Base-by-base conservation (phyloP, 2,329 filamentous ascomycete species). In the Ceratocystis eucalypticola region DNA sequence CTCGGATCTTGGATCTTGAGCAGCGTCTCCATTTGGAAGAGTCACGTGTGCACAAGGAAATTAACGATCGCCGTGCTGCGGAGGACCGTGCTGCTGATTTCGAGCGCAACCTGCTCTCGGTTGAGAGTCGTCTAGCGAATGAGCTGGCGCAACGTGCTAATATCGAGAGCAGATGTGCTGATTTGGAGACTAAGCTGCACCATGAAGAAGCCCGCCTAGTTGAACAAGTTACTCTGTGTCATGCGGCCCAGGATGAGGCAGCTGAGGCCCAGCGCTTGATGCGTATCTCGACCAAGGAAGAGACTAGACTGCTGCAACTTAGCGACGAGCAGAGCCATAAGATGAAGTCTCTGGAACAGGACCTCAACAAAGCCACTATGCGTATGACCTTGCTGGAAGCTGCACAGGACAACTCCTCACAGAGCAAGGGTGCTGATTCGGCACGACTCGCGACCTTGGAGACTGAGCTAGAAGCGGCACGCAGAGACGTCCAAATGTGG, bases 261-360 rank as follows among this genome's bases (percentile, higher is more conserved):
- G 82, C 86, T 4, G 88, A 92, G 72, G 80, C 86, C n/a, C 86
- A 91, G 74, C 81, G 85, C 65, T 80, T 87, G 25, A 79, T 91
- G 30, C 82, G 84, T 67, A 81, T 85, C 69, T 83, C 87, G 4
- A 83, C 87, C n/a, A 86, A 90, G 72, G 87, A 91, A 72, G 86
- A 88, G 69, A 82, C 82, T 69, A 82, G 86, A 65, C 81, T 92
- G 4, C 80, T 85, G 30, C 82, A 86, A 67, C 80, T 83, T 48
- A 76, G 88, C 61, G 86, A 89, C 53, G 86, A 91, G 71, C 86
- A 83, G 70, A 84, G 90, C n/a, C 79, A 83, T 64, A 84, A 83
- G 74, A 79, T 89, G 68, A 85, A 82, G 74, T 74, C 76, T 25
- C 74, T 84, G 59, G 84, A 88, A 72, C 80, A 85, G 67, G 72